Conservation (phyloP, 768 basidiomycete genomes). For the Hericium alpestre region DNA sequence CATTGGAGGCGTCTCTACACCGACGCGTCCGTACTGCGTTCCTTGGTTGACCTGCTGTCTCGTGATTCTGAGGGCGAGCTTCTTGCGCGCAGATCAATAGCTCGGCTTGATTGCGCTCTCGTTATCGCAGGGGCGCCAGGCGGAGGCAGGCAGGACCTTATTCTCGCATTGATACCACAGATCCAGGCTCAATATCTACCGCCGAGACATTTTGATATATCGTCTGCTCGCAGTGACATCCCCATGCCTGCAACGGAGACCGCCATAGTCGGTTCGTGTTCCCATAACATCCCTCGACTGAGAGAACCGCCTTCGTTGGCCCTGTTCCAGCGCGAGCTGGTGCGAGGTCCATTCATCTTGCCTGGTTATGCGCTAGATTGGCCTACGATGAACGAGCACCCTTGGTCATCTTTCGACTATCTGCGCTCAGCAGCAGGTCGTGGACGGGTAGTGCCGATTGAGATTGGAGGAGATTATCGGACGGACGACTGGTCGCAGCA, state of each 20-base stretch:
- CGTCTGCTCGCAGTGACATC: not conserved
- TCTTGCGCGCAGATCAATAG: conserved; percentile 36
- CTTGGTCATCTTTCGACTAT: conserved; percentile 66
- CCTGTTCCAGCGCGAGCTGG: conserved; percentile 33
- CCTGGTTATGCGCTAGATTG: conserved; percentile 53
- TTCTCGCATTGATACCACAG: conserved; percentile 48
- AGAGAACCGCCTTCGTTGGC: conserved; percentile 44
- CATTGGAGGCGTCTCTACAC: conserved; percentile 68
- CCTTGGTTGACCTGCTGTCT: conserved; percentile 27
- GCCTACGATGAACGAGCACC: conserved; percentile 64
- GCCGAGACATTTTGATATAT: not conserved
- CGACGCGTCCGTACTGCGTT: conserved; percentile 56
- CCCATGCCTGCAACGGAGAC: not conserved
- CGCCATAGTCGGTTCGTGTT: conserved; percentile 6
- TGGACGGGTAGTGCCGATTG: conserved; percentile 82
- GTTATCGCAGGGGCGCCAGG: conserved; percentile 77
- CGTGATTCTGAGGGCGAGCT: conserved; percentile 8
- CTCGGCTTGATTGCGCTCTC: conserved; percentile 65
- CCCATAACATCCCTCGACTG: conserved; percentile 28
- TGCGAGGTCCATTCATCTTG: conserved; percentile 60
- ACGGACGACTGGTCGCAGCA: conserved; percentile 70
- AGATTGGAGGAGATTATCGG: conserved; percentile 80
- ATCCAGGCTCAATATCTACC: conserved; percentile 40
- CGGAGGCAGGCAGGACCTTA: conserved; percentile 42
- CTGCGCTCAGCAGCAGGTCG: conserved; percentile 62